Evolutionary conservation across 1,139 yeast genomes (phyloP).

Genomic region (Sugiyamaella sp.): DNA sequence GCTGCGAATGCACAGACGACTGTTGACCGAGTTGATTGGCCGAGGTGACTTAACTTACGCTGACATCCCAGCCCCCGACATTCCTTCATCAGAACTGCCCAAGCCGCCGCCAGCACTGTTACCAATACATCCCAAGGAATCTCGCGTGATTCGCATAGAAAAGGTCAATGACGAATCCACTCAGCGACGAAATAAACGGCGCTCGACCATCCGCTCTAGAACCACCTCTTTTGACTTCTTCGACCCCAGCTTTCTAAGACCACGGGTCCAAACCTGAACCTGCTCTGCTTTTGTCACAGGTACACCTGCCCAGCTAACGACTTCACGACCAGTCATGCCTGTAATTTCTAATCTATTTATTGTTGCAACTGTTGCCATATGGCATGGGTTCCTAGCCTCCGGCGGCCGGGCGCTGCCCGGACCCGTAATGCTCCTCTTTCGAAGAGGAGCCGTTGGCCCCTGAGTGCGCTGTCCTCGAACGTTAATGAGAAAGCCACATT

Average conservation of each 20-base stretch:
- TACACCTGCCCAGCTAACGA: too few relatives aligned
- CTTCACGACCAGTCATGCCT: too few relatives aligned
- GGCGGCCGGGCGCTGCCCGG: too few relatives aligned
- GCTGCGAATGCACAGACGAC: constrained; percentile 34
- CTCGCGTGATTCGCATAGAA: neutral
- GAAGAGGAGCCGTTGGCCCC: too few relatives aligned
- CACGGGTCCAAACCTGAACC: constrained; percentile 7
- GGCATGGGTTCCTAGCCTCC: too few relatives aligned
- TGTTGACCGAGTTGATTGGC: constrained; percentile 32
- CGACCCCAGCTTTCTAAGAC: constrained; percentile 17
- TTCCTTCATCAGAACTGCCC: constrained; percentile 3
- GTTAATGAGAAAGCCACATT: too few relatives aligned
- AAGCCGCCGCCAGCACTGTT: neutral
- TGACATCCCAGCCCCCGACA: constrained; percentile 10
- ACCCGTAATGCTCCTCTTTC: too few relatives aligned
- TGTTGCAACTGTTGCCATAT: too few relatives aligned
- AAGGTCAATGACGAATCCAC: constrained; percentile 4
- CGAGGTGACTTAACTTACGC: constrained; percentile 25
- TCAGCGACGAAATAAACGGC: neutral
- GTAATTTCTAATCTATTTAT: constrained; percentile 1
- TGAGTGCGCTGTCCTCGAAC: too few relatives aligned
- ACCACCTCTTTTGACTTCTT: constrained; percentile 20
- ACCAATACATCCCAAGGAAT: constrained; percentile 1
- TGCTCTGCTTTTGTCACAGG: too few relatives aligned
- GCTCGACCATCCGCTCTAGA: constrained; percentile 8